phyloP scores from a whole-genome alignment of 805 yeast genomes.

The Candida tallmaniae region DNA sequence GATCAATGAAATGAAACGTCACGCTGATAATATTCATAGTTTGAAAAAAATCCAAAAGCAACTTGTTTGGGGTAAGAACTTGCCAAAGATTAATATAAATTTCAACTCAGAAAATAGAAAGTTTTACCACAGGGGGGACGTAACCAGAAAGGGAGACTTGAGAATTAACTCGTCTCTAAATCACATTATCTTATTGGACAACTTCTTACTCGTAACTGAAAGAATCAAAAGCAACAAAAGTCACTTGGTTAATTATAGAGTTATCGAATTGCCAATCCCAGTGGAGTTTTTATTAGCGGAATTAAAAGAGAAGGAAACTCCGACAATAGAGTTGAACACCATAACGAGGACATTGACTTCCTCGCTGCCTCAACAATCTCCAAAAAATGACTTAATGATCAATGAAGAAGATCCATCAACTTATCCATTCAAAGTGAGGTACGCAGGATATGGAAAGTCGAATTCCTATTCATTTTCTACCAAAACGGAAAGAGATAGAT shows the following conservation, averaged over 20 bases:
- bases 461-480: slow-evolving; percentile 50
- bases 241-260: slow-evolving; percentile 28
- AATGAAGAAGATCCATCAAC: slow-evolving; percentile 27
- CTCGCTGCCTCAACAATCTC: slow-evolving; percentile 12
- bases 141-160: slow-evolving; percentile 59
- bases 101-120: slow-evolving; percentile 52
- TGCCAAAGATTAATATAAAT: slow-evolving; percentile 45
- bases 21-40: slow-evolving; percentile 55
- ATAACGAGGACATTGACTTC: slow-evolving; percentile 15
- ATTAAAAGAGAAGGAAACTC: slow-evolving; percentile 29
- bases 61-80: slow-evolving; percentile 47
- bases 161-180: slow-evolving; percentile 51
- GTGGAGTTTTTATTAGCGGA: slow-evolving; percentile 55
- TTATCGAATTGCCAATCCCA: slow-evolving; percentile 58
- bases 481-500: slow-evolving; percentile 45
- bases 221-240: slow-evolving; percentile 37
- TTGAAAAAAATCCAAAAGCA: slow-evolving; percentile 50
- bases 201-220: slow-evolving; percentile 64
- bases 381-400: slow-evolving; percentile 4
- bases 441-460: slow-evolving; percentile 51
- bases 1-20: slow-evolving; percentile 59
- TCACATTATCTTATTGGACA: slow-evolving; percentile 62
- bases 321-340: slow-evolving; percentile 15
- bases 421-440: slow-evolving; percentile 50
- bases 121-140: slow-evolving; percentile 54